Evolutionary conservation across 148 eudicot species (phyloP).

Genomic region (Silene conica): DNA sequence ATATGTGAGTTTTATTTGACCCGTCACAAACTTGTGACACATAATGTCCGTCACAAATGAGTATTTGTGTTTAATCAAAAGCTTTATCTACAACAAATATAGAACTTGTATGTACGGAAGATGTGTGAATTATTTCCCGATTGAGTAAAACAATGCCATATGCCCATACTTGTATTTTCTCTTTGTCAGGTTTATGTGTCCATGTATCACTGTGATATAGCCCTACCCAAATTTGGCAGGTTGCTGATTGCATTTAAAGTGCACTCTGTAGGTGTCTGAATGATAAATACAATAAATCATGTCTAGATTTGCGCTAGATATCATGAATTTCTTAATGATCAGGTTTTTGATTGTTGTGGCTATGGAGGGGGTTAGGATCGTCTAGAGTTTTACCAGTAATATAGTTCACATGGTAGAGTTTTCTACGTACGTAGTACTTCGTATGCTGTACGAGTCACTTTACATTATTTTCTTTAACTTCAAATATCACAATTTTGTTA

Average conservation of each 20-base stretch:
- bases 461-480: no score
- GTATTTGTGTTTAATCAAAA: no score
- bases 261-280: neutral
- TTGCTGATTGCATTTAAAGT: conserved; percentile 11
- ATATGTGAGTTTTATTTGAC: no score
- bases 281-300: neutral
- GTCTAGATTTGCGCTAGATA: conserved; percentile 4
- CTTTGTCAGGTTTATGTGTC: neutral
- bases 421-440: no score
- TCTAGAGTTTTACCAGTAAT: no score
- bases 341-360: conserved; percentile 7
- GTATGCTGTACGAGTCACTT: no score
- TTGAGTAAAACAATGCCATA: neutral
- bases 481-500: no score
- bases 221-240: conserved; percentile 15
- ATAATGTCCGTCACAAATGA: no score
- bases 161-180: neutral
- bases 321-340: neutral
- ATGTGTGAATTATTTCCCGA: neutral
- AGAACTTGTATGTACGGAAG: neutral
- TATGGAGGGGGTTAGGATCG: neutral
- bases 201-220: conserved; percentile 7
- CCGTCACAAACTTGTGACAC: no score
- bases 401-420: no score
- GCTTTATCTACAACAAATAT: neutral